Conservation (phyloP, 75 land plant genomes). For the Ceratopteris richardii region DNA sequence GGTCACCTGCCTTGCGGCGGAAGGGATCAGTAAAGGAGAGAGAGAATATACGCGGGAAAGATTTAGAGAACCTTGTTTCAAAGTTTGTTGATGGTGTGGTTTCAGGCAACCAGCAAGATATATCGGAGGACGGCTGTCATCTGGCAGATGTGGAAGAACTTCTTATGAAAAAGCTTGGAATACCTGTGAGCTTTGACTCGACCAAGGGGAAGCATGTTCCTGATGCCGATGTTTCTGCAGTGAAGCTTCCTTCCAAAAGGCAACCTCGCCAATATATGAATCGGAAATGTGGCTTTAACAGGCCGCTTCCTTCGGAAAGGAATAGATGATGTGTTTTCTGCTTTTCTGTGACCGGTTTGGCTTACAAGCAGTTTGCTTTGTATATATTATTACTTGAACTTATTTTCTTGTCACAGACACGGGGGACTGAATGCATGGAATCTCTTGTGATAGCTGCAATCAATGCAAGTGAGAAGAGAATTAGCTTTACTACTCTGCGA, state of each 20-base stretch:
- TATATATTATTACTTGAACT: too few species aligned
- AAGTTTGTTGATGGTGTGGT: constrained; percentile 39
- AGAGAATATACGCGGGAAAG: too few species aligned
- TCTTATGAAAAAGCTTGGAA: constrained; percentile 87
- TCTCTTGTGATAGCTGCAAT: too few species aligned
- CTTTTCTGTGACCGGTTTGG: too few species aligned
- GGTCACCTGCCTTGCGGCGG: too few species aligned
- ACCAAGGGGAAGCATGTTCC: constrained; percentile 83
- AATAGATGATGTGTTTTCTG: too few species aligned
- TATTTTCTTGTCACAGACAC: too few species aligned
- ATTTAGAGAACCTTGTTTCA: constrained; percentile 15
- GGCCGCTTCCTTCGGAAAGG: constrained; percentile 60
- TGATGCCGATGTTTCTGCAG: constrained; percentile 70
- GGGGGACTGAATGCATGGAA: too few species aligned
- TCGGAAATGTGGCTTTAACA: constrained; percentile 74
- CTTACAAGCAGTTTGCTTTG: too few species aligned
- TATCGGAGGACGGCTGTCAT: background rate
- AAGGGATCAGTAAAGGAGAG: too few species aligned
- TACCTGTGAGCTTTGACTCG: constrained; percentile 76
- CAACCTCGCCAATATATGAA: constrained; percentile 98
- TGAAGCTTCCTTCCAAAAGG: constrained; percentile 70
- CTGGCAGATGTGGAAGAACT: constrained; percentile 42
- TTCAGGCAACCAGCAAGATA: constrained; percentile 25
- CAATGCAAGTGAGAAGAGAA: too few species aligned
- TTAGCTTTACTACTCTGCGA: too few species aligned